A percentile compares a stretch with the other conserved stretches of the same genome.
Conservation (phyloP, 108 stramenopile genomes). For the Craspedostauros australis region DNA sequence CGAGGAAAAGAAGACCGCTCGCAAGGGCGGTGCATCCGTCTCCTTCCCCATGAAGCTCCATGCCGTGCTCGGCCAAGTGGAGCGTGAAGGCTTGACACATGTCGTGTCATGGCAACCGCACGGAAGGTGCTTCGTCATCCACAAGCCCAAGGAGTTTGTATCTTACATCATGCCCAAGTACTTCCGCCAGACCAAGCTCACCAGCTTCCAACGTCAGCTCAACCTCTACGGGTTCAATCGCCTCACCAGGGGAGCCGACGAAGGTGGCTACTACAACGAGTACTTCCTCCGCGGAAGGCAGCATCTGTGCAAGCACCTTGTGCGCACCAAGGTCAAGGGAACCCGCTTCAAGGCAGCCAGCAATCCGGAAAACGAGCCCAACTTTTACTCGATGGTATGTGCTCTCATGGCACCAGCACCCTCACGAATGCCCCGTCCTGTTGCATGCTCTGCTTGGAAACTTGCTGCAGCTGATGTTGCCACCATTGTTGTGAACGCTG, state of each 20-base stretch:
- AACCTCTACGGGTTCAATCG: slow-evolving; percentile 10
- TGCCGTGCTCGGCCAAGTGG: slow-evolving; percentile 49
- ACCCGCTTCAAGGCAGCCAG: slow-evolving; percentile 60
- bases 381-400: slow-evolving; percentile 65
- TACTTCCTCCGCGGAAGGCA: slow-evolving; percentile 63
- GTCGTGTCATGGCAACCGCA: slow-evolving; percentile 70
- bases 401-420: too few relatives aligned
- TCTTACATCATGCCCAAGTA: slow-evolving; percentile 67
- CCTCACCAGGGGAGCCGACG: slow-evolving; percentile 1
- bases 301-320: slow-evolving; percentile 41
- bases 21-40: slow-evolving; percentile 55
- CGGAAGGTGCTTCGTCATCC: slow-evolving; percentile 68
- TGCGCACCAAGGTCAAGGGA: slow-evolving; percentile 74
- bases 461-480: too few relatives aligned
- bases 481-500: too few relatives aligned
- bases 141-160: slow-evolving; percentile 60
- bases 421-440: too few relatives aligned
- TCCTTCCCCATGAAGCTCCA: slow-evolving; percentile 71
- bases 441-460: too few relatives aligned
- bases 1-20: slow-evolving; percentile 12
- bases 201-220: slow-evolving; percentile 83
- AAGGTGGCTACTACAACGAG: slow-evolving; percentile 30
- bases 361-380: slow-evolving; percentile 51
- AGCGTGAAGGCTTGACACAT: slow-evolving; percentile 42
- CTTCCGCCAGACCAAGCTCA: slow-evolving; percentile 54